A percentile compares a stretch with the other conserved stretches of the same genome.
phyloP scores from a whole-genome alignment of 2,329 filamentous ascomycete genomes.

The Talaromyces islandicus region DNA sequence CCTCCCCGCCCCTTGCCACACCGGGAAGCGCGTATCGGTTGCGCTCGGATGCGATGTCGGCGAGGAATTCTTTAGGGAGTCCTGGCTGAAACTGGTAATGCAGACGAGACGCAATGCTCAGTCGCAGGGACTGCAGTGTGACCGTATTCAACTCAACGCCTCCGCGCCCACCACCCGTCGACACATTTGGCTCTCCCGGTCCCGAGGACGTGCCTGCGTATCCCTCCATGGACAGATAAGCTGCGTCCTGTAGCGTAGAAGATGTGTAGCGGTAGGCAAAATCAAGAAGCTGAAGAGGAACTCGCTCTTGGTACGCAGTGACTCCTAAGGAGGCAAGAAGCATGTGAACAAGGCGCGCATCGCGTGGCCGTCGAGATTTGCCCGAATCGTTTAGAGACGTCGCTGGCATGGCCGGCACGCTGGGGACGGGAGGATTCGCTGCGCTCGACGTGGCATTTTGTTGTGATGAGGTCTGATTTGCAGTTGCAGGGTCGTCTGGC shows the following conservation, averaged over 20 bases:
- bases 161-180: conserved; percentile 27
- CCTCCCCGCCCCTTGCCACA: conserved; percentile 46
- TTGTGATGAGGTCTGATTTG: conserved; percentile 19
- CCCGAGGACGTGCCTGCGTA: conserved; percentile 37
- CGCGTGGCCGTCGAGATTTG: conserved; percentile 42
- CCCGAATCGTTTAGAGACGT: conserved; percentile 43
- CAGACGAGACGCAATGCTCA: conserved; percentile 55
- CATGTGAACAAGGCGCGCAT: conserved; percentile 47
- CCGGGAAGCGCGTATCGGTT: conserved; percentile 50
- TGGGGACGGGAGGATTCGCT: conserved; percentile 16
- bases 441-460: conserved; percentile 17
- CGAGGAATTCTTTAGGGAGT: conserved; percentile 57
- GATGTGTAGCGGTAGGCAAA: conserved; percentile 51
- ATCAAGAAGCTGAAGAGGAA: conserved; percentile 47
- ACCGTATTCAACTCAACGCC: conserved; percentile 46
- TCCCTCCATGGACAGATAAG: conserved; percentile 46
- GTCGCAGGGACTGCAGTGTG: conserved; percentile 52
- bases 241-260: conserved; percentile 46
- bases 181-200: conserved; percentile 21
- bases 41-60: conserved; percentile 51
- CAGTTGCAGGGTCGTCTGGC: conserved; percentile 33
- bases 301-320: conserved; percentile 47
- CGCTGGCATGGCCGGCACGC: conserved; percentile 32
- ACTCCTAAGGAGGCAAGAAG: conserved; percentile 45
- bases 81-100: conserved; percentile 55